A percentile compares a stretch with the other conserved stretches of the same genome.
Evolutionary conservation across 169 alveolate genomes (phyloP).

Genomic region (Eimeria praecox): DNA sequence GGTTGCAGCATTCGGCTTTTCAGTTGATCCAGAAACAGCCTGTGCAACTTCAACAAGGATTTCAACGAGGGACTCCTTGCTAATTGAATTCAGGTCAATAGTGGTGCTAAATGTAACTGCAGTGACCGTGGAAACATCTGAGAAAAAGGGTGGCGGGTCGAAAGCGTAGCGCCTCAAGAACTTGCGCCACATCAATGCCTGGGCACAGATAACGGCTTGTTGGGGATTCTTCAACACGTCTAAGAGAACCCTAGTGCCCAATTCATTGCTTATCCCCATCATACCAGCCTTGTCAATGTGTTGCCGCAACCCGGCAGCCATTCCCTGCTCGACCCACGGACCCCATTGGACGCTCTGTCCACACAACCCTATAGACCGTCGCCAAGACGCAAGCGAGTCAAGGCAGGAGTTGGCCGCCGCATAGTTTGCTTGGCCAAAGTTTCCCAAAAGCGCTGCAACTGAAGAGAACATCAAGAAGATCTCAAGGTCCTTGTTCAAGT

Average conservation of each 20-base stretch:
- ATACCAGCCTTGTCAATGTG: constrained; percentile 87
- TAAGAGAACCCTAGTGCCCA: constrained; percentile 84
- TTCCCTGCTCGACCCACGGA: constrained; percentile 87
- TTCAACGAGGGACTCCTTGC: constrained; percentile 66
- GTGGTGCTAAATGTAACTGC: constrained; percentile 23
- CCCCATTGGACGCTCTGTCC: constrained; percentile 90
- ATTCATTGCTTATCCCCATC: constrained; percentile 86
- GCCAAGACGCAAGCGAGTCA: constrained; percentile 85
- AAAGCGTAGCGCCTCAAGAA: constrained; percentile 83
- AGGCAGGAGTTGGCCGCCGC: constrained; percentile 88
- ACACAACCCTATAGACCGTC: constrained; percentile 84
- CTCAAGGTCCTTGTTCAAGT: constrained; percentile 79
- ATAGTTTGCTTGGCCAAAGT: constrained; percentile 88
- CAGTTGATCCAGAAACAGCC: constrained; percentile 80
- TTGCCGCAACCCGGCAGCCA: constrained; percentile 84
- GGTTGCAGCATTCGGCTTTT: constrained; percentile 73
- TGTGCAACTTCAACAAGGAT: constrained; percentile 76
- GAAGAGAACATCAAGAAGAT: constrained; percentile 86
- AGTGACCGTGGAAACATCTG: constrained; percentile 66
- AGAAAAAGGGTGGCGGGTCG: constrained; percentile 80
- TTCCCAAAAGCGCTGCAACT: constrained; percentile 87
- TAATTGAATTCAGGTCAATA: constrained; percentile 64
- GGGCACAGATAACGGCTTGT: constrained; percentile 85
- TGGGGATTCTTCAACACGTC: constrained; percentile 73
- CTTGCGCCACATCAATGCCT: constrained; percentile 85